These are phyloP conservation scores for Fraxinus sp. DNA, from an alignment of 305 asterid genomes.

Conservation along the genomic window DNA sequence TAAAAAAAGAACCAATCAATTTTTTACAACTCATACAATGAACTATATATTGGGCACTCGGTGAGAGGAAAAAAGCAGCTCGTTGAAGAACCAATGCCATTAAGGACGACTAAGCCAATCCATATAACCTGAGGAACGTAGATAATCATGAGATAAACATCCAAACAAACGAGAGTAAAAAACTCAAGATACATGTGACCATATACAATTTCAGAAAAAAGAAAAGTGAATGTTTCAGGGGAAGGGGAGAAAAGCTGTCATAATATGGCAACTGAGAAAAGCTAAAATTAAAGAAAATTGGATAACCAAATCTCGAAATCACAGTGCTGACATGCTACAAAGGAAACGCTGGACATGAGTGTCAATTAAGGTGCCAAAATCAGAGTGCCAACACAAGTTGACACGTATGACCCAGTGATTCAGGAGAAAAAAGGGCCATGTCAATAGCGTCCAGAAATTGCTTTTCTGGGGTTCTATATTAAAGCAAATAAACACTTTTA, in stretches of 20 bases:
- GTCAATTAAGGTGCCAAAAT: not conserved
- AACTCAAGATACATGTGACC: not conserved
- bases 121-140: slow-evolving; percentile 12
- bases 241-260: not conserved
- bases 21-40: not conserved
- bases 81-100: slow-evolving; percentile 11
- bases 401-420: not conserved
- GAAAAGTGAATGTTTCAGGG: not conserved
- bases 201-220: not conserved
- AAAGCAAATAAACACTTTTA: no score
- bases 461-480: not conserved
- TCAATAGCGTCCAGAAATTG: not conserved
- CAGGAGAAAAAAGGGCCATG: not conserved
- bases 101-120: slow-evolving; percentile 4
- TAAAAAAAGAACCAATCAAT: not conserved
- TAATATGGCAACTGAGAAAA: not conserved
- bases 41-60: not conserved
- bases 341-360: not conserved
- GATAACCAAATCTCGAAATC: not conserved
- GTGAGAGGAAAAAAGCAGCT: slow-evolving; percentile 4
- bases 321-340: not conserved
- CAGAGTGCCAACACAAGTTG: not conserved
- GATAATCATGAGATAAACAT: slow-evolving; percentile 1
- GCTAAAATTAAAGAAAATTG: not conserved
- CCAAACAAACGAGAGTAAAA: not conserved